Percentiles rank a stretch among this genome's conserved stretches.
These are phyloP conservation scores for Penicillium sp. DNA, from an alignment of 2,329 filamentous ascomycete genomes.

Conservation along the genomic window DNA sequence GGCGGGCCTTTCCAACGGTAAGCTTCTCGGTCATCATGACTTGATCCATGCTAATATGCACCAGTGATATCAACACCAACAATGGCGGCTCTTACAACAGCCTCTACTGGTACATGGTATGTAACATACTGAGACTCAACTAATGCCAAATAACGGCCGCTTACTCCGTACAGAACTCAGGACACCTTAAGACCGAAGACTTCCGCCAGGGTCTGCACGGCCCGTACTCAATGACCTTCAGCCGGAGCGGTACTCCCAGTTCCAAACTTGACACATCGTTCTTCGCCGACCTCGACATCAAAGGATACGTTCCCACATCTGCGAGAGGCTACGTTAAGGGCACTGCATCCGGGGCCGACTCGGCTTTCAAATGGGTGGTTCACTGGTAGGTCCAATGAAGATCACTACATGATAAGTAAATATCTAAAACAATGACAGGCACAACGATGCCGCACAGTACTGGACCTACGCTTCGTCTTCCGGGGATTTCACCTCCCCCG, in stretches of 20 bases:
- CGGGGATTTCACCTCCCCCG: conserved; percentile 61
- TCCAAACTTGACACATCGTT: conserved; percentile 55
- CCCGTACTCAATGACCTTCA: conserved; percentile 62
- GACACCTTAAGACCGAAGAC: conserved; percentile 60
- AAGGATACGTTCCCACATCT: conserved; percentile 56
- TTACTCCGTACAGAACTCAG: conserved; percentile 51
- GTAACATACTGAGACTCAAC: background rate
- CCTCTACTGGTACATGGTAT: conserved; percentile 64
- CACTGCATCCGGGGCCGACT: conserved; percentile 57
- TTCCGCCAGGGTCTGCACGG: conserved; percentile 64
- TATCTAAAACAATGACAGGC: conserved; percentile 25
- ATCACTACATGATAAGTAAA: background rate
- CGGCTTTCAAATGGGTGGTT: conserved; percentile 55
- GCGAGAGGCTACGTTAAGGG: conserved; percentile 60
- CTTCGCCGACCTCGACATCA: conserved; percentile 57
- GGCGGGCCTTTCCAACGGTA: conserved; percentile 64
- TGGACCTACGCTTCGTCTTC: conserved; percentile 57
- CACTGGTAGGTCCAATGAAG: conserved; percentile 51
- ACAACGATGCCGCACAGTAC: conserved; percentile 62
- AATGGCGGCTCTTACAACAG: conserved; percentile 57
- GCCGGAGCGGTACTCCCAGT: conserved; percentile 55
- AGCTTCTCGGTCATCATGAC: conserved; percentile 7
- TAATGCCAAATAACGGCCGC: background rate
- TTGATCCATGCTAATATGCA: conserved; percentile 6
- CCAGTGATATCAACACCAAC: conserved; percentile 62